These are phyloP conservation scores for Lathyrus aphaca DNA, from an alignment of 306 rosid species.

Conservation along the genomic window DNA sequence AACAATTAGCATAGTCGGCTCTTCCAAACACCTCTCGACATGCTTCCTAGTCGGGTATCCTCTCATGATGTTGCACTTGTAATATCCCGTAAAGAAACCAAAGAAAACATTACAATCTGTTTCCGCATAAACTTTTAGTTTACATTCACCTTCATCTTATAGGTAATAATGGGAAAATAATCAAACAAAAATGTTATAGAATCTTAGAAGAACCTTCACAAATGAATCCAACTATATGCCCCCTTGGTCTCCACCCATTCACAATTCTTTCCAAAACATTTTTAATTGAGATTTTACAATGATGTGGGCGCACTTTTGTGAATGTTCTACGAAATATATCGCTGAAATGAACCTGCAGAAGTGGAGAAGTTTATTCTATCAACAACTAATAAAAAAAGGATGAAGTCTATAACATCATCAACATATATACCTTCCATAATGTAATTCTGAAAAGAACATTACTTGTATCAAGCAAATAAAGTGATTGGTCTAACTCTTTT, in stretches of 20 bases:
- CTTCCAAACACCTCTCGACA: constrained; percentile 95
- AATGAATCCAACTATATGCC: constrained; percentile 10
- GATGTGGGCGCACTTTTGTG: constrained; percentile 30
- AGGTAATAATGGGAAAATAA: constrained; percentile 1
- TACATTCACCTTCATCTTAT: constrained; percentile 9
- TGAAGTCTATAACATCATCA: too few species aligned
- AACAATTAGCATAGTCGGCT: constrained; percentile 90
- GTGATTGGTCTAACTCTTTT: constrained; percentile 53
- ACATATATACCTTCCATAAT: constrained; percentile 62
- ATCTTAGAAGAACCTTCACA: constrained; percentile 49
- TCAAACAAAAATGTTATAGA: constrained; percentile 42
- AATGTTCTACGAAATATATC: constrained; percentile 62
- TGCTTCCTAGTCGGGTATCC: constrained; percentile 99
- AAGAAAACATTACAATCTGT: constrained; percentile 10
- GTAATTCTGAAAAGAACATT: constrained; percentile 54
- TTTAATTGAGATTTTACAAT: constrained; percentile 43
- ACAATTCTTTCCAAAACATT: constrained; percentile 53
- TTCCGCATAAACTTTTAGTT: constrained; percentile 29
- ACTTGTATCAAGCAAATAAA: constrained; percentile 62
- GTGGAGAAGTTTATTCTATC: neutral
- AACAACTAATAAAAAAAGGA: too few species aligned
- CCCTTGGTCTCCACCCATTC: constrained; percentile 67
- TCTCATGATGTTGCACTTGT: constrained; percentile 99
- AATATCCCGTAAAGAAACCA: constrained; percentile 80
- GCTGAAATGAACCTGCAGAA: constrained; percentile 57